Percentiles rank a stretch among this genome's conserved stretches.
These are phyloP conservation scores for Morella rubra DNA, from an alignment of 306 rosid species.

Conservation along the genomic window DNA sequence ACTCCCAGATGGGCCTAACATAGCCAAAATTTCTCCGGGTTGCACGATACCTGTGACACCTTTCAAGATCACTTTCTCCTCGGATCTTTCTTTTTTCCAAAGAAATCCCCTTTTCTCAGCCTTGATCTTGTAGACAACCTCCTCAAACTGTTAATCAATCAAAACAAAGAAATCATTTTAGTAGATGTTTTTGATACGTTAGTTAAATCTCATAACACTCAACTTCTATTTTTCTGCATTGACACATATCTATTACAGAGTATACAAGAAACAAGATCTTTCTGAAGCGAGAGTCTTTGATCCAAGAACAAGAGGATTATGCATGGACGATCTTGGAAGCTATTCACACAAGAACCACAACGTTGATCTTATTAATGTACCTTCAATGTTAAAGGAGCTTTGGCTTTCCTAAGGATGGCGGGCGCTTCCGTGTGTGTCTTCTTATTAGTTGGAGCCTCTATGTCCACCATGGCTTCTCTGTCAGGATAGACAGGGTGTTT, in stretches of 20 bases:
- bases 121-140: constrained; percentile 52
- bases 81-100: constrained; percentile 15
- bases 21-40: constrained; percentile 75
- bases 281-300: background rate
- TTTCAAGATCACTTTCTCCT: constrained; percentile 55
- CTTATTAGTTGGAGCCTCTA: constrained; percentile 42
- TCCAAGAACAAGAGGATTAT: background rate
- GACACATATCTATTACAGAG: too few relatives aligned
- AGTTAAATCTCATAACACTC: too few relatives aligned
- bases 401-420: constrained; percentile 31
- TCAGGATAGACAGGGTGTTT: too few relatives aligned
- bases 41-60: constrained; percentile 57
- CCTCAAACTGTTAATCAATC: constrained; percentile 47
- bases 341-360: background rate
- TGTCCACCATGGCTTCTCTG: constrained; percentile 38
- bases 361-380: constrained; percentile 22
- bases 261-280: too few relatives aligned
- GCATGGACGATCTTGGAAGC: background rate
- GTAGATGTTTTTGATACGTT: too few relatives aligned
- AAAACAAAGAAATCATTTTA: background rate
- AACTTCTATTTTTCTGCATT: too few relatives aligned
- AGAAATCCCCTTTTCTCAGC: constrained; percentile 27
- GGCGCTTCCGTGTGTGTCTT: constrained; percentile 9
- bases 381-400: constrained; percentile 47
- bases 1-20: constrained; percentile 88